Evolutionary conservation across 495 filamentous ascomycete genomes (phyloP).

Genomic region (Aspergillus sclerotiicarbonarius): DNA sequence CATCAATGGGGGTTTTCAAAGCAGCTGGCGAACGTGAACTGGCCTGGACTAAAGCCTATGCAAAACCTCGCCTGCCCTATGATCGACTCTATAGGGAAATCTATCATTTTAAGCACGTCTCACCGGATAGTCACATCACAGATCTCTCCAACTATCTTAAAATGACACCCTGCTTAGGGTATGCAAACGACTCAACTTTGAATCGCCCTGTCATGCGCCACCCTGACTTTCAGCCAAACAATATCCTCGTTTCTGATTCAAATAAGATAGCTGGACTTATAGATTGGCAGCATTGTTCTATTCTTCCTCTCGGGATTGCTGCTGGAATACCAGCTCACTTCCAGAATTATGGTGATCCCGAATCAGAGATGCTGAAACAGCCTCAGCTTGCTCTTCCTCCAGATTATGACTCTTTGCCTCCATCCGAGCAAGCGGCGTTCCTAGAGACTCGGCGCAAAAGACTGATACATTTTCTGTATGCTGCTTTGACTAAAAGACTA

Average conservation of each 20-base stretch:
- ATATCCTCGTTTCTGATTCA: constrained; percentile 29
- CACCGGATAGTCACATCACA: constrained; percentile 20
- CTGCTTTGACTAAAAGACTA: constrained; percentile 19
- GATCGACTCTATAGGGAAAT: constrained; percentile 24
- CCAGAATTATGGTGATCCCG: constrained; percentile 29
- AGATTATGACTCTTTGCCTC: constrained; percentile 16
- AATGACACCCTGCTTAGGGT: constrained; percentile 19
- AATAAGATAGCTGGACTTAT: constrained; percentile 28
- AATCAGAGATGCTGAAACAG: constrained; percentile 18
- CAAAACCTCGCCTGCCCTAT: constrained; percentile 21
- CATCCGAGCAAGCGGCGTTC: constrained; percentile 14
- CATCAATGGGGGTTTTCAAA: constrained; percentile 18
- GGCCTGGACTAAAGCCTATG: constrained; percentile 14
- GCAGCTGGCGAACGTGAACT: constrained; percentile 22
- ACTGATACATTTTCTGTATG: constrained; percentile 27
- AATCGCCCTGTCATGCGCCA: constrained; percentile 29
- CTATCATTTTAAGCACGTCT: constrained; percentile 14
- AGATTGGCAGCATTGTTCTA: constrained; percentile 33
- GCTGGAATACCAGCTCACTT: constrained; percentile 31
- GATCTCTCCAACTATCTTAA: constrained; percentile 21
- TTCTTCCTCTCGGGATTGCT: constrained; percentile 29
- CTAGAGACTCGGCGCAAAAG: constrained; percentile 17
- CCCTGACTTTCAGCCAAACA: constrained; percentile 34
- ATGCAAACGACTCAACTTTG: constrained; percentile 9
- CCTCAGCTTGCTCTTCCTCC: constrained; percentile 18